Conservation (phyloP, 2,329 filamentous ascomycete species). For the Sporothrix mexicana region DNA sequence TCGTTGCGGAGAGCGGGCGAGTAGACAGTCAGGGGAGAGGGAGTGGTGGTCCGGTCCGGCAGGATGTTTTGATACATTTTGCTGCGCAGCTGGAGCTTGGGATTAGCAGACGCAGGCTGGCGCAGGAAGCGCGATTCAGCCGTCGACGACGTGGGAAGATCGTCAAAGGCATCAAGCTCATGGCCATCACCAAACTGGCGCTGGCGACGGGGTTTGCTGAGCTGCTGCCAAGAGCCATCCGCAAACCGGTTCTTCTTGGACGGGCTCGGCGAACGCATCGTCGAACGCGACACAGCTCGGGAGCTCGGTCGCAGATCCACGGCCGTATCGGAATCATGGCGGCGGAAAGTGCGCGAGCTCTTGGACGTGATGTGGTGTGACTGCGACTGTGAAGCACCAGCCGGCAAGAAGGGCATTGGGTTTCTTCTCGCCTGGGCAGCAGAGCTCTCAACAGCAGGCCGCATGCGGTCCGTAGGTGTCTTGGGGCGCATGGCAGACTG, state of each 20-base stretch:
- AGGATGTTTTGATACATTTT: constrained; percentile 62
- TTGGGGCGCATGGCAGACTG: constrained; percentile 65
- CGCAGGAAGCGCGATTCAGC: constrained; percentile 84
- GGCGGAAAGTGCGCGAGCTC: constrained; percentile 71
- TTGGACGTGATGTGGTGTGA: constrained; percentile 78
- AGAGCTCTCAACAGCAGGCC: constrained; percentile 58
- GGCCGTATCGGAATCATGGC: constrained; percentile 79
- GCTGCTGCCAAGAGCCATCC: constrained; percentile 64
- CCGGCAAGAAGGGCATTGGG: constrained; percentile 77
- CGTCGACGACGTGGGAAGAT: constrained; percentile 84
- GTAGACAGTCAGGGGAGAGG: constrained; percentile 59
- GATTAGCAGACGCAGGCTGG: constrained; percentile 72
- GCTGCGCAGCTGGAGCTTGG: constrained; percentile 66
- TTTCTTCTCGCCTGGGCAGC: constrained; percentile 62
- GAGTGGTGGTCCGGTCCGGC: constrained; percentile 59
- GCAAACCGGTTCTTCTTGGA: constrained; percentile 50
- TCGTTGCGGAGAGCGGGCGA: constrained; percentile 64
- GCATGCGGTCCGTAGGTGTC: constrained; percentile 70
- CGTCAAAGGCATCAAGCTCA: constrained; percentile 92
- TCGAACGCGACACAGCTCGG: constrained; percentile 62
- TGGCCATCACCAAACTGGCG: constrained; percentile 88
- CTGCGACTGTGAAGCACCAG: constrained; percentile 71
- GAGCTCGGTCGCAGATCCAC: constrained; percentile 64
- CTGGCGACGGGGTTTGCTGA: constrained; percentile 73
- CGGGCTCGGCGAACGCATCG: constrained; percentile 66